phyloP scores from a whole-genome alignment of 768 basidiomycete species.

The Leccinum ochraceum region DNA sequence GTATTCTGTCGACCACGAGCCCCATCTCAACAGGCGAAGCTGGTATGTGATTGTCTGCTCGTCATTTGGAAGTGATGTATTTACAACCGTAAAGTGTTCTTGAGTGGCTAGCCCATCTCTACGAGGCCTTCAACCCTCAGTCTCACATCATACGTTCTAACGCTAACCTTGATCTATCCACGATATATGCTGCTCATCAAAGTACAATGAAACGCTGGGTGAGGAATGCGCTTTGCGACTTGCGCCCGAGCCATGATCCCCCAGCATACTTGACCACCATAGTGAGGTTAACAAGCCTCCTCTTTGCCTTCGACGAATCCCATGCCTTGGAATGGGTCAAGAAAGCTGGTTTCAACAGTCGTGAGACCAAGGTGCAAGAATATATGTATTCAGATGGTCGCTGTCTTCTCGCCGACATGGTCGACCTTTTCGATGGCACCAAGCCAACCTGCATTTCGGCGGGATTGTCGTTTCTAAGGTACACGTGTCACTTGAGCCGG shows the following conservation, averaged over 20 bases:
- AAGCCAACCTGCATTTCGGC: slow-evolving; percentile 27
- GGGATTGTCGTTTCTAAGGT: slow-evolving; percentile 46
- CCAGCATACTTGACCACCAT: slow-evolving; percentile 41
- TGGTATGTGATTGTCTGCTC: slow-evolving; percentile 4
- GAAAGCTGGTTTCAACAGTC: slow-evolving; percentile 20
- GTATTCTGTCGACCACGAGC: slow-evolving; percentile 15
- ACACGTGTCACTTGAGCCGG: not conserved
- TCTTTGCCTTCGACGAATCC: slow-evolving; percentile 39
- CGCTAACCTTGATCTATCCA: slow-evolving; percentile 37
- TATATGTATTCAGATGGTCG: slow-evolving; percentile 18
- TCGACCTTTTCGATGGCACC: slow-evolving; percentile 31
- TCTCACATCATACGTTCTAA: slow-evolving; percentile 46
- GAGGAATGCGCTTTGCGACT: slow-evolving; percentile 41
- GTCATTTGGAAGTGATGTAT: not conserved
- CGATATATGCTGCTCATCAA: too few species aligned
- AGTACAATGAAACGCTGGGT: too few species aligned
- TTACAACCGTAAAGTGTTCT: slow-evolving; percentile 4
- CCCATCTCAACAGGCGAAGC: not conserved
- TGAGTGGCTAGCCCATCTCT: slow-evolving; percentile 41
- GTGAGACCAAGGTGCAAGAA: not conserved
- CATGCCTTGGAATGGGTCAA: slow-evolving; percentile 37
- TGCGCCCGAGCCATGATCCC: not conserved
- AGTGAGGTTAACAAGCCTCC: slow-evolving; percentile 38
- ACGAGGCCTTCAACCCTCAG: slow-evolving; percentile 52
- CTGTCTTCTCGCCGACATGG: slow-evolving; percentile 36